Evolutionary conservation across 108 stramenopile species (phyloP).

Genomic region (Skeletonema grethae): DNA sequence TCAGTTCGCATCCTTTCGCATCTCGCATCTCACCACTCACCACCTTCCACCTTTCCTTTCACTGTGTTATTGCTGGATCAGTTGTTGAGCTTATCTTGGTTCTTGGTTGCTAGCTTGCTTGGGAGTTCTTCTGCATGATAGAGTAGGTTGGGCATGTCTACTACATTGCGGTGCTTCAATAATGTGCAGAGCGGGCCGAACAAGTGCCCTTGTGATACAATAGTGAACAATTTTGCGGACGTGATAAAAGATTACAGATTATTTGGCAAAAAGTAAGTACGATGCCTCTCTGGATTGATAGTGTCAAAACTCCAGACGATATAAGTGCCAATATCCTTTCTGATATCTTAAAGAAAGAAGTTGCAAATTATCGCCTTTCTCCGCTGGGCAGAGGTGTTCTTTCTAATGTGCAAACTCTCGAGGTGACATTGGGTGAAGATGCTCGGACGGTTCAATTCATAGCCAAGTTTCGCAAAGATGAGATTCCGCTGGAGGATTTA

Average conservation of each 20-base stretch:
- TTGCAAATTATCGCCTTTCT: background rate
- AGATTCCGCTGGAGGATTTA: constrained; percentile 28
- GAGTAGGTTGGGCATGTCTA: too few relatives aligned
- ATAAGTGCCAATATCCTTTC: background rate
- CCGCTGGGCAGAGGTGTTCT: constrained; percentile 26
- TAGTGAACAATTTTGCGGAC: too few relatives aligned
- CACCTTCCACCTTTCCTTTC: too few relatives aligned
- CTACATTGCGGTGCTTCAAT: too few relatives aligned
- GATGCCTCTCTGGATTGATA: background rate
- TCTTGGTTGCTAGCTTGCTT: too few relatives aligned
- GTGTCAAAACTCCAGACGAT: background rate
- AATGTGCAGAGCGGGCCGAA: too few relatives aligned
- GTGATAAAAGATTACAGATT: background rate
- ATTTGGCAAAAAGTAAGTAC: background rate
- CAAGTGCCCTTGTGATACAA: too few relatives aligned
- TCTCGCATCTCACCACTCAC: too few relatives aligned
- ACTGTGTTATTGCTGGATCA: too few relatives aligned
- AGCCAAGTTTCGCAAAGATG: constrained; percentile 29
- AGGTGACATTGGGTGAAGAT: background rate
- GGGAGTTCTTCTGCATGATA: too few relatives aligned
- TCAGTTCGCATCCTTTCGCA: too few relatives aligned
- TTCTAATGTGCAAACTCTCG: constrained; percentile 29
- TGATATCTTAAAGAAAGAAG: background rate
- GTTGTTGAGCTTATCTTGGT: too few relatives aligned
- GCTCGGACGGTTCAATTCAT: constrained; percentile 9